These are phyloP conservation scores for Escallonia rubra DNA, from an alignment of 129 eudicot genomes.

Conservation along the genomic window DNA sequence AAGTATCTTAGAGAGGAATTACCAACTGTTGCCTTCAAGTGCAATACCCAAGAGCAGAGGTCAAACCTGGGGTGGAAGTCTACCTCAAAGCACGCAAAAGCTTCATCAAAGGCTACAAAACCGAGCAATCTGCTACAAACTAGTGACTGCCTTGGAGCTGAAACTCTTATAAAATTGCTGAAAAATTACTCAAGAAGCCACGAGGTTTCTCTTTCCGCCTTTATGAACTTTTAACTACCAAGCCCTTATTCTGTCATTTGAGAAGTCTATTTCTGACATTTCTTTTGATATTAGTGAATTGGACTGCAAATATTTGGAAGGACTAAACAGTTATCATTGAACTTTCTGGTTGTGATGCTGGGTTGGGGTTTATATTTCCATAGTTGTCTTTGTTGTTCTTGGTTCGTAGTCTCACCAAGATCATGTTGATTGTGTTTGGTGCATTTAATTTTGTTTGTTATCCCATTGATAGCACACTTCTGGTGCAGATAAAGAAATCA, in stretches of 20 bases:
- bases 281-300: too few species aligned
- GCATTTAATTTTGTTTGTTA: not conserved
- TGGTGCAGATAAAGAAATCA: conserved; percentile 66
- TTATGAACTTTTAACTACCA: not conserved
- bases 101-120: conserved; percentile 36
- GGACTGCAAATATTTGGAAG: too few species aligned
- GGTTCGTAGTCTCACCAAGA: not conserved
- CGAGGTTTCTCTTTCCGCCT: conserved; percentile 40
- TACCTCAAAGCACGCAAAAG: conserved; percentile 31
- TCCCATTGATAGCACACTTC: not conserved
- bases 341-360: too few species aligned
- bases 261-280: too few species aligned
- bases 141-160: conserved; percentile 97
- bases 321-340: too few species aligned
- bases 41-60: conserved; percentile 95
- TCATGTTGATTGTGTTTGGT: not conserved
- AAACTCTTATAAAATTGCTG: conserved; percentile 75
- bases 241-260: too few species aligned
- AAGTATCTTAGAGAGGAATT: conserved; percentile 86
- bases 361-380: too few species aligned
- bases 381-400: not conserved
- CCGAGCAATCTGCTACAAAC: conserved; percentile 68
- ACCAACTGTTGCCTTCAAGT: conserved; percentile 94
- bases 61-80: conserved; percentile 94
- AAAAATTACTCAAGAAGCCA: conserved; percentile 93